phyloP scores from a whole-genome alignment of 2,329 filamentous ascomycete species.

The Chaetomiaceae sp. region DNA sequence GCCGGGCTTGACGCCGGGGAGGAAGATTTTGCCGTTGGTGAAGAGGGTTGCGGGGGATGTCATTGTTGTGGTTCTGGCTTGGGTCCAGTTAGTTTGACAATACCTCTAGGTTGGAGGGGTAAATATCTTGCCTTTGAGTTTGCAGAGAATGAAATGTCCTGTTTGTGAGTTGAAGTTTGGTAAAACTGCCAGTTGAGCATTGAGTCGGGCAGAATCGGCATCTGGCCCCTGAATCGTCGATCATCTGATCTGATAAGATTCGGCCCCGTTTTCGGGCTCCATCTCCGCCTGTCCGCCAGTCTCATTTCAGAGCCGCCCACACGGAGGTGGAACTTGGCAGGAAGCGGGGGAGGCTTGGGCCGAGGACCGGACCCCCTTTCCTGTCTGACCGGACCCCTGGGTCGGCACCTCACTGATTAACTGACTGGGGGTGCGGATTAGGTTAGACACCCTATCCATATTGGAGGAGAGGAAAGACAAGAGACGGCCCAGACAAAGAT shows the following conservation, averaged over 20 bases:
- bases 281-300: background rate
- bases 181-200: background rate
- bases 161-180: background rate
- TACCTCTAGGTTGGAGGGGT: too few species aligned
- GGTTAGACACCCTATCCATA: too few species aligned
- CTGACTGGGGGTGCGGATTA: too few species aligned
- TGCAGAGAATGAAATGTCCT: background rate
- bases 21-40: constrained; percentile 46
- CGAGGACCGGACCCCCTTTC: constrained; percentile 12
- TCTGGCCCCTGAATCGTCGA: background rate
- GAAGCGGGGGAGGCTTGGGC: constrained; percentile 8
- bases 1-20: constrained; percentile 24
- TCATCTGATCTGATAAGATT: constrained; percentile 13
- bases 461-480: too few species aligned
- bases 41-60: constrained; percentile 31
- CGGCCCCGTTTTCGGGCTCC: background rate
- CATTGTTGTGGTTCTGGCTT: constrained; percentile 9
- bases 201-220: background rate
- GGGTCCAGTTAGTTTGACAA: background rate
- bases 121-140: too few species aligned
- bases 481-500: too few species aligned
- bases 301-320: background rate
- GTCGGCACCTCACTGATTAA: too few species aligned
- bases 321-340: constrained; percentile 2
- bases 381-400: too few species aligned